Conservation (phyloP, 2,329 filamentous ascomycete species). For the Cladosporium colombiae region DNA sequence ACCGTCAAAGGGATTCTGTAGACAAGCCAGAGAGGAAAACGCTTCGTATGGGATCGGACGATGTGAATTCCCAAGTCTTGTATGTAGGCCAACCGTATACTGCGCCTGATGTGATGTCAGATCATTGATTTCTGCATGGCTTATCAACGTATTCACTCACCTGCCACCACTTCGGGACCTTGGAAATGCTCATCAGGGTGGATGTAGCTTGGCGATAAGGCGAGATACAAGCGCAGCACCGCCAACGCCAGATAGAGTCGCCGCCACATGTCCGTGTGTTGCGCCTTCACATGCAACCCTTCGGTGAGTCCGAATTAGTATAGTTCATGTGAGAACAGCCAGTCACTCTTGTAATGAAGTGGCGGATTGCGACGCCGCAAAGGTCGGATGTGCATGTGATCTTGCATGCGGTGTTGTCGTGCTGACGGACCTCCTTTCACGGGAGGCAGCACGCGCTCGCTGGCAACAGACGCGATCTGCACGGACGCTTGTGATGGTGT, state of each 20-base stretch:
- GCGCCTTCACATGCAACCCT: neutral
- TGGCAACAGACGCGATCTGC: conserved; percentile 1
- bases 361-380: neutral
- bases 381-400: neutral
- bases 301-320: neutral
- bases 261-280: conserved; percentile 74
- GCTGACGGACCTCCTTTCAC: conserved; percentile 1
- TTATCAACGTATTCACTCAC: conserved; percentile 54
- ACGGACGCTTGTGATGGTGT: conserved; percentile 4
- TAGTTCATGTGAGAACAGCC: conserved; percentile 7
- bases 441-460: conserved; percentile 3
- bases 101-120: conserved; percentile 61
- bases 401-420: neutral
- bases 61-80: conserved; percentile 94
- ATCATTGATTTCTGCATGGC: no score
- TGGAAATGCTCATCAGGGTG: conserved; percentile 99
- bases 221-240: conserved; percentile 88
- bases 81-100: conserved; percentile 90
- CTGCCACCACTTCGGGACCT: conserved; percentile 93
- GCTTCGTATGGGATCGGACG: conserved; percentile 84
- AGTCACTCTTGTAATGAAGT: neutral
- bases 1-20: conserved; percentile 94
- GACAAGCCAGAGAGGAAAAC: conserved; percentile 92
- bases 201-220: conserved; percentile 90
- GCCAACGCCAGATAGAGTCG: conserved; percentile 83